A percentile compares a stretch with the other conserved stretches of the same genome.
These are phyloP conservation scores for Cucurbita moschata DNA, from an alignment of 306 rosid species.

Conservation along the genomic window DNA sequence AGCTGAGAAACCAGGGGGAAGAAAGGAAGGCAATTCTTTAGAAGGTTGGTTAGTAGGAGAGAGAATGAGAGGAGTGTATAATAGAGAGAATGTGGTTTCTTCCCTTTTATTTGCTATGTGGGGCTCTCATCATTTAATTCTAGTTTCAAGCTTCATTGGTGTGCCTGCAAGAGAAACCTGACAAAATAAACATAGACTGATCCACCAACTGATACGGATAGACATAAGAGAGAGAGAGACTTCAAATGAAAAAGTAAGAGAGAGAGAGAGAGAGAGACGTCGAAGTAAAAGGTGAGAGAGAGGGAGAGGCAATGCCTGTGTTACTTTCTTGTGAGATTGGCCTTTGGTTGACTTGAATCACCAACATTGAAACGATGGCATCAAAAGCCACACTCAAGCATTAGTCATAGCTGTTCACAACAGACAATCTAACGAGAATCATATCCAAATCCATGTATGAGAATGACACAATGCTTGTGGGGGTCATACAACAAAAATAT, in stretches of 20 bases:
- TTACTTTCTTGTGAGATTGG: conserved; percentile 68
- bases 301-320: conserved; percentile 55
- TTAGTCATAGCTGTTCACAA: conserved; percentile 21
- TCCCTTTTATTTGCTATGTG: conserved; percentile 28
- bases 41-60: conserved; percentile 11
- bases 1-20: conserved; percentile 21
- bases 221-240: conserved; percentile 29
- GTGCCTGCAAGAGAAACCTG: conserved; percentile 69
- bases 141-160: conserved; percentile 29
- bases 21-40: conserved; percentile 15
- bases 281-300: neutral
- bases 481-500: neutral
- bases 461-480: neutral
- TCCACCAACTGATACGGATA: conserved; percentile 73
- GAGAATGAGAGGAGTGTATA: neutral
- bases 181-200: conserved; percentile 78
- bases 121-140: conserved; percentile 22
- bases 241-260: neutral
- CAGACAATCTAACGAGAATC: conserved; percentile 14
- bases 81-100: conserved; percentile 11
- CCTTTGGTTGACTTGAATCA: conserved; percentile 41
- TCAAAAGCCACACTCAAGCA: neutral
- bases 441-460: neutral
- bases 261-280: conserved; percentile 22
- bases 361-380: conserved; percentile 15